Evolutionary conservation across 345 rosid species (phyloP), one percentile per base, ranked within the genome.

Genomic region (Linum usitatissimum): DNA sequence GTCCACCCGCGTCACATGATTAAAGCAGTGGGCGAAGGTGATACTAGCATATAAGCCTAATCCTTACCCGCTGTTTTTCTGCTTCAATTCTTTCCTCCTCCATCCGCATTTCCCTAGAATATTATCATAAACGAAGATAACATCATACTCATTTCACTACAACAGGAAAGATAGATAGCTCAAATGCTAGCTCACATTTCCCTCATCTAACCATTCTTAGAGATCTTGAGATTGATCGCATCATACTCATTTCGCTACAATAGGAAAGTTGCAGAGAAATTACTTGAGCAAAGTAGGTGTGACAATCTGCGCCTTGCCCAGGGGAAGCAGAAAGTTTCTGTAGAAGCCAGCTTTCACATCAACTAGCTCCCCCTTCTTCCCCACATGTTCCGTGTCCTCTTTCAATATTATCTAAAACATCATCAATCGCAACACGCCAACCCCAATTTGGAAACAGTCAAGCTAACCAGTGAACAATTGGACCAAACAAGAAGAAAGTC

Each of bases 21-120:
- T 53, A 60, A 49, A 18, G 23, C 18, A 67, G 53, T 28, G 31
- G 19, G 54, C 17, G 6, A 4, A 67, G 54, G 36, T 53, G 53
- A 31, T 28, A 13, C 21, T 53, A 21, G 53, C 14, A 53, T 9
- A 31, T 28, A 64, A n/a, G 59, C 18, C 55, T 9, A 30, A 19
- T 8, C 53, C 48, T 7, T 88, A 92, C 98, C 94, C 97, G 76
- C 70, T 66, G 72, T 77, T 89, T 92, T 70, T 92, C 98, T 53
- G 97, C 97, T 74, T 85, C 91, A 40, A 92, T 92, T 68, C 97
- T 73, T 70, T 89, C 97, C 14, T 89, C 84, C 80, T 89, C 91
- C 68, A 89, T 65, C 69, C 69, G 77, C 90, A 89, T 79, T 77
- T 92, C 97, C 83, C 96, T 89, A 63, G 8, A 55, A 28, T 14